Evolutionary conservation across 1,284 basidiomycete genomes (phyloP), one percentile per base, ranked within the genome.

Genomic region (Fomitiporia mediterranea): DNA sequence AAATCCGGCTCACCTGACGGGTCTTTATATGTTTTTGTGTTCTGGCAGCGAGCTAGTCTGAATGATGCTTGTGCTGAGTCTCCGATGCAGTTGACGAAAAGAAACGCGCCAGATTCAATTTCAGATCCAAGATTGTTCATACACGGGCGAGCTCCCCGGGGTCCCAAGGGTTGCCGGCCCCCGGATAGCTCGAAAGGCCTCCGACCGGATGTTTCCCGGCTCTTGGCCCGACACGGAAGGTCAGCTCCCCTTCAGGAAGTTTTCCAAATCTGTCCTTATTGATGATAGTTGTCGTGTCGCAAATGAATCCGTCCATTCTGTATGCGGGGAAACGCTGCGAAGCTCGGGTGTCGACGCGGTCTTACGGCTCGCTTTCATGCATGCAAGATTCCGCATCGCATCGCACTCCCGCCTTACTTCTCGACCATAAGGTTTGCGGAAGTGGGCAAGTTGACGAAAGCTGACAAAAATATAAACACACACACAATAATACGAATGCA

Each of bases 51-150:
- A 27, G 44, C 25, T 46, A 46, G 44, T 46, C 30, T 28, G 44
- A 40, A 40, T 40, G 25, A 30, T 46, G 25, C 9, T 44, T 25
- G 28, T 44, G 43, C 21, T 44, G 8, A 27, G 25, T 9, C 9
- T 23, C 44, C 11, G 25, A 8, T 19, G 8, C 39, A 11, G 11
- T 4, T 30, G 27, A 25, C 25, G 21, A 15, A 46, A 30, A 46
- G 44, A 46, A 46, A 46, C 44, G 44, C 23, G 30, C 15, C 4
- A 46, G 44, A 46, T 46, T 28, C 44, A 46, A 46, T 46, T 46
- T 46, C 44, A 46, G 44, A 46, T 46, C 28, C 44, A 46, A 40
- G 39, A 40, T 40, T 19, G 39, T 9, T n/a, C 23, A 25, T 30
- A 28, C 27, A 13, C 2, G 27, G 8, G 9, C n/a, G 23, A 27